These are phyloP conservation scores for Naganishia randhawae DNA, from an alignment of 768 basidiomycete genomes.

Conservation along the genomic window DNA sequence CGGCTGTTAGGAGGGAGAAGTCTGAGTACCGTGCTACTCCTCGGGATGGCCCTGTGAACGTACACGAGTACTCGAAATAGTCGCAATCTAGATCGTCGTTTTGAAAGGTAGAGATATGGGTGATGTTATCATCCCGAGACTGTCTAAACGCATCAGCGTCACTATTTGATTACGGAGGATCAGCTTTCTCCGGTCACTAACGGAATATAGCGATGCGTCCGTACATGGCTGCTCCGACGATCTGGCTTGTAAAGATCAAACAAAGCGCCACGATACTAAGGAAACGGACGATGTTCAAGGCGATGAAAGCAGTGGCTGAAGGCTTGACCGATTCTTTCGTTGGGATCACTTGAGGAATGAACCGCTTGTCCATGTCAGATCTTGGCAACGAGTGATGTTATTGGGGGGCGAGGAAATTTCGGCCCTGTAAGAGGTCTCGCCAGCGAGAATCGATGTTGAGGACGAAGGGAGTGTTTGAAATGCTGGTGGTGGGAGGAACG, in stretches of 20 bases:
- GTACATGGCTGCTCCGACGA: conserved; percentile 55
- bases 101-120: not conserved
- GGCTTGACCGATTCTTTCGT: conserved; percentile 30
- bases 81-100: conserved; percentile 59
- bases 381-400: not conserved
- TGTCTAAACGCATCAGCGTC: conserved; percentile 47
- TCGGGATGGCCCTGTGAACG: not conserved
- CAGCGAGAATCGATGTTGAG: conserved; percentile 5
- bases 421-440: conserved; percentile 1
- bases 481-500: not conserved
- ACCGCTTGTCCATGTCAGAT: conserved; percentile 12
- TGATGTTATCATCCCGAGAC: not conserved
- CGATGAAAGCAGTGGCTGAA: conserved; percentile 48
- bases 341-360: conserved; percentile 3
- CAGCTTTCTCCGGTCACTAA: not conserved
- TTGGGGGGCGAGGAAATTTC: not conserved
- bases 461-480: not conserved
- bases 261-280: conserved; percentile 74
- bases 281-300: conserved; percentile 71
- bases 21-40: conserved; percentile 1
- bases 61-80: conserved; percentile 63
- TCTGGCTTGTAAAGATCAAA: conserved; percentile 64
- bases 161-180: conserved; percentile 24
- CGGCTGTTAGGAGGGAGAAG: conserved; percentile 60
- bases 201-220: conserved; percentile 1